Conservation (phyloP, 2,329 filamentous ascomycete species). For the Periconia macrospinosa region DNA sequence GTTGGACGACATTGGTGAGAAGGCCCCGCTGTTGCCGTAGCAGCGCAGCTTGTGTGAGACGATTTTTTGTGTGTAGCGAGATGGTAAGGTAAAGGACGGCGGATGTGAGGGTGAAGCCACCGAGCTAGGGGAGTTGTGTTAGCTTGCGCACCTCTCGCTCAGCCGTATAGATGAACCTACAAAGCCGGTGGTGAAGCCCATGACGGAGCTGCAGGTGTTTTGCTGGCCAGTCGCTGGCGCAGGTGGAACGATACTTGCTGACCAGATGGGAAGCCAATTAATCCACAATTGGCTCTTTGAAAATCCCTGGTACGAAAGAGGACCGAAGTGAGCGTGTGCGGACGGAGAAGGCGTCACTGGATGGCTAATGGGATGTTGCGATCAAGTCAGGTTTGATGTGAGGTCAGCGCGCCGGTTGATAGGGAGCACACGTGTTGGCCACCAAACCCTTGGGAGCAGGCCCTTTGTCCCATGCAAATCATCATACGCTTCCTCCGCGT, state of each 20-base stretch:
- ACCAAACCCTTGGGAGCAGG: not conserved
- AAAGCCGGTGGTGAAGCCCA: slow-evolving; percentile 58
- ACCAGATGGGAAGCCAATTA: not conserved
- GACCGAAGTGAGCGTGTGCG: not conserved
- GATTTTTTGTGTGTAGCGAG: slow-evolving; percentile 50
- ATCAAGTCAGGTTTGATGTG: not conserved
- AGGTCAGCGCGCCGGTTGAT: not conserved
- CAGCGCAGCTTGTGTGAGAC: slow-evolving; percentile 48
- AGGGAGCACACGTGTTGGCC: not conserved
- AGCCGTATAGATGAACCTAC: slow-evolving; percentile 34
- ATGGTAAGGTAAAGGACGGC: slow-evolving; percentile 44
- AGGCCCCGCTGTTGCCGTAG: slow-evolving; percentile 50
- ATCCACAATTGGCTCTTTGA: not conserved
- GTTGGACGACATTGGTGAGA: slow-evolving; percentile 49
- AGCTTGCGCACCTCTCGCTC: not conserved
- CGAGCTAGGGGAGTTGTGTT: slow-evolving; percentile 42
- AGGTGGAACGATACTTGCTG: not conserved
- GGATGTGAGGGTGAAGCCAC: slow-evolving; percentile 55
- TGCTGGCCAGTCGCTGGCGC: not conserved
- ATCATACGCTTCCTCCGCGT: too few relatives aligned
- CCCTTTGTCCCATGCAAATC: too few relatives aligned
- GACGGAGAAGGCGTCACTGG: not conserved
- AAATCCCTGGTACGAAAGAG: not conserved
- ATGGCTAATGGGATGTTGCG: not conserved
- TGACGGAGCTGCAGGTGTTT: slow-evolving; percentile 20